phyloP scores from a whole-genome alignment of 805 yeast genomes.

The Candida broadrunensis region DNA sequence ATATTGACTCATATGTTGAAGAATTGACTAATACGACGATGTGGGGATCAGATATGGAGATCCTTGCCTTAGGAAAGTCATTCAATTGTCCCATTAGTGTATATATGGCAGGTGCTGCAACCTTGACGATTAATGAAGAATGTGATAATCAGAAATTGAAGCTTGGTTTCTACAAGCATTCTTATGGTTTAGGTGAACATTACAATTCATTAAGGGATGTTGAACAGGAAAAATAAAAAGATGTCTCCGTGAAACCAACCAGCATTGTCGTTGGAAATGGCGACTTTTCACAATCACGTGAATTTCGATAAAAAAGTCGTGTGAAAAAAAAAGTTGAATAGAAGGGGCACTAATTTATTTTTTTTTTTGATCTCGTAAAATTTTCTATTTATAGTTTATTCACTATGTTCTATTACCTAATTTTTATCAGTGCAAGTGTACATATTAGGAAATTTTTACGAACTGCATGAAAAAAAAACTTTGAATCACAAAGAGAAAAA shows the following conservation, averaged over 20 bases:
- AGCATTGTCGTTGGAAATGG: too few relatives aligned
- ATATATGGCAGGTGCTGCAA: constrained; percentile 72
- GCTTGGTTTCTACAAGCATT: constrained; percentile 79
- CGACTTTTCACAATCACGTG: not conserved
- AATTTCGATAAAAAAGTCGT: not conserved
- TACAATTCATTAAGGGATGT: constrained; percentile 62
- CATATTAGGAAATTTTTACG: too few relatives aligned
- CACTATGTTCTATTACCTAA: too few relatives aligned
- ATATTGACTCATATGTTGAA: constrained; percentile 64
- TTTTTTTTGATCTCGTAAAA: too few relatives aligned
- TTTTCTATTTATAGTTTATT: too few relatives aligned
- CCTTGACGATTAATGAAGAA: constrained; percentile 59
- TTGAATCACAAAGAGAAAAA: too few relatives aligned
- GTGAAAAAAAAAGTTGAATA: too few relatives aligned
- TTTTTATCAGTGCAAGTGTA: too few relatives aligned
- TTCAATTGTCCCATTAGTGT: constrained; percentile 73
- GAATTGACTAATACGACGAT: constrained; percentile 74
- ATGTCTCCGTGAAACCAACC: too few relatives aligned
- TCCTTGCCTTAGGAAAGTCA: constrained; percentile 73
- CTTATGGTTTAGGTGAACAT: constrained; percentile 91
- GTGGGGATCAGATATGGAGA: constrained; percentile 97
- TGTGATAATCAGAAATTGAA: constrained; percentile 55
- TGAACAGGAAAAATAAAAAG: not conserved
- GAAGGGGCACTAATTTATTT: too few relatives aligned
- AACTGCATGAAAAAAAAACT: too few relatives aligned